A percentile compares a stretch with the other conserved stretches of the same genome.
Conservation (phyloP, 202 grass and related monocot genomes). For the Carex sylvatica region DNA sequence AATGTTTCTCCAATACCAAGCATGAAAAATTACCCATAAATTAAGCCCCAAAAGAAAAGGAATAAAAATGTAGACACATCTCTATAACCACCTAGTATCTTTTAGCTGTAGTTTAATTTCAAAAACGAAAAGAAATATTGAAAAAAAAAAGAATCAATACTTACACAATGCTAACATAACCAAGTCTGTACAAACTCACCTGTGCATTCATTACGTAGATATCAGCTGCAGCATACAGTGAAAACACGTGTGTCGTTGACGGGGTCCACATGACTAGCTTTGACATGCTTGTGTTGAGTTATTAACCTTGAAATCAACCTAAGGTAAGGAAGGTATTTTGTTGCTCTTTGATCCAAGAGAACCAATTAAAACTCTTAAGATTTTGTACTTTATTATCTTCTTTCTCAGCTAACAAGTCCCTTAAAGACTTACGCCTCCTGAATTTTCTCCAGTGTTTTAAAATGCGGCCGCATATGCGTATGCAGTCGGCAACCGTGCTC, state of each 20-base stretch:
- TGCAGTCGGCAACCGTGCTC: too few relatives aligned
- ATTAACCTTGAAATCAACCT: constrained; percentile 39
- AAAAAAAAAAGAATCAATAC: constrained; percentile 6
- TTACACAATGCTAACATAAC: background rate
- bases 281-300: constrained; percentile 38
- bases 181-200: constrained; percentile 30
- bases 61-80: constrained; percentile 3
- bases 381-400: constrained; percentile 24
- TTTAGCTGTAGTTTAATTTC: background rate
- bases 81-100: background rate
- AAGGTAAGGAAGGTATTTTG: constrained; percentile 44
- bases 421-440: constrained; percentile 22
- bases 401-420: constrained; percentile 33
- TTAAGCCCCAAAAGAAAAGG: background rate
- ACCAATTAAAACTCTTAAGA: constrained; percentile 45
- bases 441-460: too few relatives aligned
- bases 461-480: too few relatives aligned
- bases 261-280: constrained; percentile 48
- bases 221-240: constrained; percentile 52
- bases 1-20: constrained; percentile 42
- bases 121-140: background rate
- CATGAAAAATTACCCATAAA: background rate
- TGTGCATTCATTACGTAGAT: constrained; percentile 49
- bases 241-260: constrained; percentile 35
- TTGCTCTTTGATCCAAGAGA: constrained; percentile 57